phyloP scores from a whole-genome alignment of 257 asterid genomes.

The Fraxinus anomala region DNA sequence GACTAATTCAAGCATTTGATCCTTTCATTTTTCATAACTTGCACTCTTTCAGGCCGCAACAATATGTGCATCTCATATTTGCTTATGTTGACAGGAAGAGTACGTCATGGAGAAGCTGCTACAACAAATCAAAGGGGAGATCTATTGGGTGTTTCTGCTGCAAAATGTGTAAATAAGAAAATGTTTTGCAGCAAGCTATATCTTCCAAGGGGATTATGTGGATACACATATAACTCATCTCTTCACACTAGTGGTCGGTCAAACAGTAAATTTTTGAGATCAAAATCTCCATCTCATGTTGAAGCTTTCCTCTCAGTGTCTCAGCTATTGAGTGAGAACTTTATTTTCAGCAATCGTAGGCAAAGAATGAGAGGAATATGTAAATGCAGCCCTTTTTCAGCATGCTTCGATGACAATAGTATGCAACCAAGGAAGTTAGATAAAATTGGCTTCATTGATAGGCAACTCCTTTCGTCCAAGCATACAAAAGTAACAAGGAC shows the following conservation, averaged over 20 bases:
- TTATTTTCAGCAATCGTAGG: conserved; percentile 34
- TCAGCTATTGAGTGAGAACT: conserved; percentile 33
- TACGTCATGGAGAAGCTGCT: conserved; percentile 45
- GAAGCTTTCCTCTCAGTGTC: conserved; percentile 35
- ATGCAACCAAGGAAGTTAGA: conserved; percentile 46
- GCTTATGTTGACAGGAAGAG: conserved; percentile 40
- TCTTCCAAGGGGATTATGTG: conserved; percentile 31
- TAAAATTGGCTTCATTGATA: conserved; percentile 43
- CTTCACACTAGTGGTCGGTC: conserved; percentile 37
- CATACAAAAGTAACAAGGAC: conserved; percentile 50
- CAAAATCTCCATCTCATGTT: conserved; percentile 28
- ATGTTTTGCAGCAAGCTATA: conserved; percentile 34
- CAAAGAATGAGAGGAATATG: conserved; percentile 43
- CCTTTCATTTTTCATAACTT: neutral
- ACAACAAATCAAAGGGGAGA: conserved; percentile 41
- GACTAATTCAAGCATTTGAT: conserved; percentile 11
- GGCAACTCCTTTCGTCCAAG: conserved; percentile 44
- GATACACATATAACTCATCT: conserved; percentile 32
- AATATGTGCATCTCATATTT: conserved; percentile 28
- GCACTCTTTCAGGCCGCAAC: conserved; percentile 9
- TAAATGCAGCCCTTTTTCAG: conserved; percentile 43
- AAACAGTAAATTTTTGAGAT: conserved; percentile 32
- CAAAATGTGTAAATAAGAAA: conserved; percentile 31
- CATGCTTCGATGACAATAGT: conserved; percentile 38
- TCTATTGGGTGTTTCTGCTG: conserved; percentile 33